Evolutionary conservation across 1,284 basidiomycete genomes (phyloP).

Genomic region (Ganoderma multipileum): DNA sequence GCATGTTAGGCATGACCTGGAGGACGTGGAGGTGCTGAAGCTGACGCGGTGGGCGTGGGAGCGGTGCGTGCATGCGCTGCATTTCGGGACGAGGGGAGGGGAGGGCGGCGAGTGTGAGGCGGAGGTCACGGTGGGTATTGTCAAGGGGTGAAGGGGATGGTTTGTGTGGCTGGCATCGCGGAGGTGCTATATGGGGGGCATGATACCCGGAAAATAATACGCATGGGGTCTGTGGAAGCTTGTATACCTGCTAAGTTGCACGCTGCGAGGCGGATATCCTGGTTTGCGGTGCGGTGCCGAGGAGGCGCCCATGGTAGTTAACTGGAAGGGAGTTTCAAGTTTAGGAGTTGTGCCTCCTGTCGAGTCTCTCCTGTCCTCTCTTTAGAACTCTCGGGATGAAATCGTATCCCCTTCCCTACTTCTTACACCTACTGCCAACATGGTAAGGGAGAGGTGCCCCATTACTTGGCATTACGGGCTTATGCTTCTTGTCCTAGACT

Average conservation of each 20-base stretch:
- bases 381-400: too few species aligned
- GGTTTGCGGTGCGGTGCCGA: not conserved
- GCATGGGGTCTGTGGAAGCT: not conserved
- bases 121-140: conserved; percentile 58
- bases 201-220: not conserved
- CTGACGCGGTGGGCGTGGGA: conserved; percentile 80
- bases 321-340: not conserved
- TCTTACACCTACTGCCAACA: too few species aligned
- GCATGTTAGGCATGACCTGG: conserved; percentile 73
- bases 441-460: too few species aligned
- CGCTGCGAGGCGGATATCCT: not conserved
- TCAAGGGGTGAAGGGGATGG: conserved; percentile 36
- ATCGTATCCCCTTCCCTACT: too few species aligned
- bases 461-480: too few species aligned
- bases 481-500: too few species aligned
- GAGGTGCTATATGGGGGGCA: not conserved
- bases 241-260: conserved; percentile 5
- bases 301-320: too few species aligned
- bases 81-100: conserved; percentile 38
- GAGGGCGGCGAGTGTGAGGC: conserved; percentile 44
- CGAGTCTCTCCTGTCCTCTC: too few species aligned
- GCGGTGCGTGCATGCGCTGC: conserved; percentile 52
- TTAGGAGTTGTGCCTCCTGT: too few species aligned
- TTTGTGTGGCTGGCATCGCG: not conserved
- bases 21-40: conserved; percentile 76